Base-by-base conservation (phyloP, 2,329 filamentous ascomycete species). In the Chlorencoelia australis region DNA sequence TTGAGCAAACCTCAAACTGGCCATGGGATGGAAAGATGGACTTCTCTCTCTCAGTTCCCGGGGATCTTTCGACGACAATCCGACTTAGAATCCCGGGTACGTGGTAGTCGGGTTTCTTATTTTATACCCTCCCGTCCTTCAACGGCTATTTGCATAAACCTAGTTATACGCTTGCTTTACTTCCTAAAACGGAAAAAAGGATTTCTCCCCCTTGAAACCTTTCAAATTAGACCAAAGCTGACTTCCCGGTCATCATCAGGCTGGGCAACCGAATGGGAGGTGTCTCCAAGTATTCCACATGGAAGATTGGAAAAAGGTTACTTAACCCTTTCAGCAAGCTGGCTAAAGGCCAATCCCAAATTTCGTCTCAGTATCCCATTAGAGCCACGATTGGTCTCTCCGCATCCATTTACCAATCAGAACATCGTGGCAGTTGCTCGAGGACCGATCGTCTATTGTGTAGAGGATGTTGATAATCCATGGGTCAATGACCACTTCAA, bases 371-470 rank as follows among this genome's bases (percentile, higher is more conserved):
- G 56, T 5, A 56, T 67, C 11, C 62, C 64, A 9, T 63, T 78
- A 27, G 51, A 59, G 22, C 62, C 70, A 11, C 61, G 67, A 20
- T 64, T 66, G 33, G 45, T 74, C 3, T 53, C 63, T 2, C 71
- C 73, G 0, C 69, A 77, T 45, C 71, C 71, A 0, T 68, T 69
- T 45, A 69, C 71, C 0, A 68, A 68, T 44, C 70, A 75, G 46
- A 55, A 65, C n/a, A 71, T 67, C 2, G 44, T 74, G 24, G 62
- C 67, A 1, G 52, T 78, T 5, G 70, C 66, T 2, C 63, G 73
- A 4, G 75, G 75, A 0, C 74, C 73, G 0, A 49, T 79, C 5
- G 58, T 78, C 4, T 79, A 78, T 52, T 79, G 73, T 40, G 63
- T 70, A 4, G 75, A 79, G 48, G 73, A 78, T 37, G 48, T 62